phyloP scores from a whole-genome alignment of 176 grass and related monocot genomes.

The Urochloa ruziziensis region DNA sequence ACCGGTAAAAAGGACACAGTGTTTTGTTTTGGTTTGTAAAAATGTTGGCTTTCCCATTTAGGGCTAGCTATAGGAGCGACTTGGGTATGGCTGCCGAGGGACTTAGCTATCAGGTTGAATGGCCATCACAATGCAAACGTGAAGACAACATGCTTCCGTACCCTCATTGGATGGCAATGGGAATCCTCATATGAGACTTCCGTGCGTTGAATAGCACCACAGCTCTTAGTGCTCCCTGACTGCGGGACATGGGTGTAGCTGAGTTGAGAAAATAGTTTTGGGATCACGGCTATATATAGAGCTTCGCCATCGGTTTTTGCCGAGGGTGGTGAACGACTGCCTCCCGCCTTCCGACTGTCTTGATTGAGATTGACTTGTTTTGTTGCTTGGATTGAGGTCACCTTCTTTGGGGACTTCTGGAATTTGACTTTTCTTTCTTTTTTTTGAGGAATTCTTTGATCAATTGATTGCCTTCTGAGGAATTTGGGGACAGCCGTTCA shows the following conservation, averaged over 20 bases:
- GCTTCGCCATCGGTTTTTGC: neutral
- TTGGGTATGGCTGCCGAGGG: too few species aligned
- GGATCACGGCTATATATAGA: neutral
- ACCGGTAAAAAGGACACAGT: too few species aligned
- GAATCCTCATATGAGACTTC: neutral
- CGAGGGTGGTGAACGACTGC: neutral
- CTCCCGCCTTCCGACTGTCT: neutral
- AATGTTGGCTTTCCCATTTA: too few species aligned
- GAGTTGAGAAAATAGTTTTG: neutral
- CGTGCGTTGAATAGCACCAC: neutral
- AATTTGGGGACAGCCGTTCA: neutral
- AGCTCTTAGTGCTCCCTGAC: neutral
- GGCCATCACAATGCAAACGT: too few species aligned
- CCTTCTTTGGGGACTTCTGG: neutral
- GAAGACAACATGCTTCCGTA: too few species aligned
- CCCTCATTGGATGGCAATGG: too few species aligned
- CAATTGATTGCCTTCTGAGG: neutral
- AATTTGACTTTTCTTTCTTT: too few species aligned
- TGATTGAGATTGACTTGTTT: neutral
- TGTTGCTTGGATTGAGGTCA: neutral
- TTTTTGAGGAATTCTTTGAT: too few species aligned
- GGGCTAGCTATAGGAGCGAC: too few species aligned
- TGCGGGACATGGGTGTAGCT: neutral
- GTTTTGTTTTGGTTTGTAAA: too few species aligned
- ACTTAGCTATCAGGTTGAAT: too few species aligned